Base-by-base conservation (phyloP, 164 flowering plant species). In the Tinospora cordifolia region DNA sequence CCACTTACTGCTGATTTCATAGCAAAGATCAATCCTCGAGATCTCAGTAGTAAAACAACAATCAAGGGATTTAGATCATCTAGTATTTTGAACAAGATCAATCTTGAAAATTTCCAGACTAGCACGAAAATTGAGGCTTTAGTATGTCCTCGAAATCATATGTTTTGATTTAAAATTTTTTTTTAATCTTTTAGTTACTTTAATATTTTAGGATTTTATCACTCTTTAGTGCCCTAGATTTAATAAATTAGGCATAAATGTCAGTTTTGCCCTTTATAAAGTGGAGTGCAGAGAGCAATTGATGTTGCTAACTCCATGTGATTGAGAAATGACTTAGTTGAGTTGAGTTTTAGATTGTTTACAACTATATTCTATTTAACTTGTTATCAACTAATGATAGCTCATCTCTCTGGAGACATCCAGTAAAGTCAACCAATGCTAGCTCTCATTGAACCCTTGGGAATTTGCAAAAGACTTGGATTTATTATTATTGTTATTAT, bases 51-150 rank as follows among this genome's bases (percentile, higher is more conserved):
- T 24, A 86, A 78, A 77, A 74, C 87, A 54, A 81, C 81, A 0
- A 63, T 92, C 19, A 85, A 87, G 79, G 97, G 96, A 25, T 92
- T 81, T 70, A 90, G 77, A 78, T 62, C 82, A 30, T 76, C 91
- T n/a, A n/a, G n/a, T n/a, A n/a, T n/a, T n/a, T n/a, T n/a, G n/a
- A n/a, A n/a, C n/a, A n/a, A n/a, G n/a, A n/a, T n/a, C n/a, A n/a
- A n/a, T n/a, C 90, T 92, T 68, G 83, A 86, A n/a, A 83, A 89
- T 70, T 94, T 94, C 71, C 91, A 90, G 82, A 88, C 98, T 59
- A 94, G 98, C 81, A 92, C 99, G 67, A 94, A 94, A 82, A 92
- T 94, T 34, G 99, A 94, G 72, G 99, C 99, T 68, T 79, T 94
- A 97, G 99, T 94, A 89, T 54, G 85, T 71, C n/a, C 19, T 11